Evolutionary conservation across 306 rosid genomes (phyloP), one percentile per base, ranked within the genome.

Genomic region (Cucurbita argyrosperma): DNA sequence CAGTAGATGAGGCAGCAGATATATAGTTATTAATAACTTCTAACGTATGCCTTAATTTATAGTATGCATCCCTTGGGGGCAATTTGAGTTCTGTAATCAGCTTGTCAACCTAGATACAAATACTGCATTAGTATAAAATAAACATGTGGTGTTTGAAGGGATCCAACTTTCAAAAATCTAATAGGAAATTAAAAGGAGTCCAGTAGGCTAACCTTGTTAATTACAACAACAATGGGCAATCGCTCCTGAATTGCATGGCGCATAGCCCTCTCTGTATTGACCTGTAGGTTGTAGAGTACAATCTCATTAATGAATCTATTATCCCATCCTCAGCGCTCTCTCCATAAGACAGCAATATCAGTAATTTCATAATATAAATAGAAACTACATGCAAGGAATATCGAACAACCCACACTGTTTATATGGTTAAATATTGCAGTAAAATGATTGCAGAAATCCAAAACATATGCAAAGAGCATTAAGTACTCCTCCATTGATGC

Each of bases 51-150:
- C 99, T 89, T 59, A 94, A 77, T 81, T 91, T 94, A 80, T 88
- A 90, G 80, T 94, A 94, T 59, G 99, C 99, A 83, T 94, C 99
- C 79, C 92, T 89, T 15, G 99, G 96, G 4, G 99, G 99, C 56
- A 94, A 80, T 60, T 91, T 94, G 37, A 94, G 97, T 80, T 94
- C 99, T 56, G 97, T 94, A 81, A 94, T 94, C 80, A 94, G 77
- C 86, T 89, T 89, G 80, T 94, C 99, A 80, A 94, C 99, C 99
- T 93, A 58, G 47, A 72, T 77, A 30, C 45, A 80, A 72, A 73
- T 19, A 54, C 7, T 46, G n/a, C 30, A 35, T 71, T 8, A 71
- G 37, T 52, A 52, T 47, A 26, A 15, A 23, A 12, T 21, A 26
- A 70, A 23, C 45, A 26, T 16, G 46, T 49, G 74, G 59, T 16